These are phyloP conservation scores for Claviceps arundinis DNA, from an alignment of 2,329 filamentous ascomycete species.

Conservation along the genomic window DNA sequence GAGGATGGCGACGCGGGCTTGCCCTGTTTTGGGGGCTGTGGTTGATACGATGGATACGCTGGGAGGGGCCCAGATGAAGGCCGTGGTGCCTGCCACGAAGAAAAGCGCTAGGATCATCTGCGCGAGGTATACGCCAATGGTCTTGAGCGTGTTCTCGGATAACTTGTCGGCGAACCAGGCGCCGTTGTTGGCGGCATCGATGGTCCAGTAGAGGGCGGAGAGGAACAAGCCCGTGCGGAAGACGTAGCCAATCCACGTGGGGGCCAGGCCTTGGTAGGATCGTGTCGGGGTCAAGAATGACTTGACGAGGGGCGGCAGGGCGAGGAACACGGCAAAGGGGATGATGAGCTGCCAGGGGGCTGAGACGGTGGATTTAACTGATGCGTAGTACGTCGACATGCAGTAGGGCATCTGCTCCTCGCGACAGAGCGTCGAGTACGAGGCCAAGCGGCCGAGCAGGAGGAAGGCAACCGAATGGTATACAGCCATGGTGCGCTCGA, in stretches of 20 bases:
- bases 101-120: slow-evolving; percentile 69
- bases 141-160: slow-evolving; percentile 53
- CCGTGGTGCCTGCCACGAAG: slow-evolving; percentile 70
- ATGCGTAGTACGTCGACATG: slow-evolving; percentile 89
- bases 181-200: slow-evolving; percentile 79
- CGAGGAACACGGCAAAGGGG: slow-evolving; percentile 58
- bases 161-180: slow-evolving; percentile 54
- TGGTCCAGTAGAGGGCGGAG: slow-evolving; percentile 70
- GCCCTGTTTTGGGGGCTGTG: slow-evolving; percentile 24
- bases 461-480: slow-evolving; percentile 81
- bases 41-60: slow-evolving; percentile 59
- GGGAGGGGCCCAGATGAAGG: slow-evolving; percentile 75
- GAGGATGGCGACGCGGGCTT: slow-evolving; percentile 58
- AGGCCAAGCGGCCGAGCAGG: slow-evolving; percentile 63
- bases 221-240: slow-evolving; percentile 66
- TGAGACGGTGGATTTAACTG: slow-evolving; percentile 80
- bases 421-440: slow-evolving; percentile 81
- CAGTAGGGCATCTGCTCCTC: slow-evolving; percentile 99
- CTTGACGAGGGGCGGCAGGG: slow-evolving; percentile 62
- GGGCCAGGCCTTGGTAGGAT: slow-evolving; percentile 78
- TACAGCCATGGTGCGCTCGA: slow-evolving; percentile 61
- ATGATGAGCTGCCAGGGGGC: slow-evolving; percentile 79
- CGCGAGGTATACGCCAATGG: slow-evolving; percentile 61
- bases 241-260: slow-evolving; percentile 69
- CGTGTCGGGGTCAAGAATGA: slow-evolving; percentile 70